These are phyloP conservation scores for Fraxinus sp. DNA, from an alignment of 305 asterid species.

Conservation along the genomic window DNA sequence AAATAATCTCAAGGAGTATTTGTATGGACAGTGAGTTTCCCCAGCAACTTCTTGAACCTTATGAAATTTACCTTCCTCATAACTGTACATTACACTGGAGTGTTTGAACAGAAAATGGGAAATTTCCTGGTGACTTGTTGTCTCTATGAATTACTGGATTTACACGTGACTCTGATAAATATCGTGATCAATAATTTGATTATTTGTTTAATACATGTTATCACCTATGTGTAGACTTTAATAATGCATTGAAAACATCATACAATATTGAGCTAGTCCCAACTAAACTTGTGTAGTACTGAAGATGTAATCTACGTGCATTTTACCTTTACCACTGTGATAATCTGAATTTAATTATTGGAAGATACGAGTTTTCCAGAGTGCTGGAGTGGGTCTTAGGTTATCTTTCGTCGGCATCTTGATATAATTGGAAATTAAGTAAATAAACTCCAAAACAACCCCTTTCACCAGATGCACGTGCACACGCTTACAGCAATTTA, in stretches of 20 bases:
- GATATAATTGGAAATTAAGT: not conserved
- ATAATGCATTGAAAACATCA: not conserved
- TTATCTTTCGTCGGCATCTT: not conserved
- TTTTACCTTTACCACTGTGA: not conserved
- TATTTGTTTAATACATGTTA: not conserved
- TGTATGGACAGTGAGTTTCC: not conserved
- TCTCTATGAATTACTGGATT: not conserved
- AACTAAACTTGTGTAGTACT: not conserved
- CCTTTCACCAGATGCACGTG: not conserved
- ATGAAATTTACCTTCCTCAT: not conserved
- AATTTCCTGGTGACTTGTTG: not conserved
- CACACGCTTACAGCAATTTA: not conserved
- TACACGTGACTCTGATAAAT: not conserved
- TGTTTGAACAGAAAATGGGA: not conserved
- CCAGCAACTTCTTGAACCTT: not conserved
- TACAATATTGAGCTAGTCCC: not conserved
- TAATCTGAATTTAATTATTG: not conserved
- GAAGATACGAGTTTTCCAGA: not conserved
- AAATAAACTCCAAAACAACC: not conserved
- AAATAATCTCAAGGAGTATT: not conserved
- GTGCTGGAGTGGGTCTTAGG: not conserved
- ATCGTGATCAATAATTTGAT: not conserved
- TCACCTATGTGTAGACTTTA: not conserved
- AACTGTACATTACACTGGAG: not conserved
- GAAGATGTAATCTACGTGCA: not conserved